Base-by-base conservation (phyloP, 1,284 basidiomycete species). In the Malassezia nana region DNA sequence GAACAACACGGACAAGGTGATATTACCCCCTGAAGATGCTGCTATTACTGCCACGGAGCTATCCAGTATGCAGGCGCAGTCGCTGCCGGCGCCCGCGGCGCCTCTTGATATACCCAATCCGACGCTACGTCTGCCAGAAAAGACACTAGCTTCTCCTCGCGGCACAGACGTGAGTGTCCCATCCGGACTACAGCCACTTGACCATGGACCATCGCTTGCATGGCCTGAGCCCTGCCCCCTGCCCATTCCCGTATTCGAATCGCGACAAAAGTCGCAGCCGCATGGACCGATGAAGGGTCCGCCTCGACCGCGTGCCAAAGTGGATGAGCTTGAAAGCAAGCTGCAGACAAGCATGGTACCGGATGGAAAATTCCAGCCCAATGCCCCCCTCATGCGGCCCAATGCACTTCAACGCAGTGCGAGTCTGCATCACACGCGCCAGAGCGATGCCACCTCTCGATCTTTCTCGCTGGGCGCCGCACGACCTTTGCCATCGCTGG, bases 161-260 rank as follows among this genome's bases (percentile, higher is more conserved):
- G 62, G 58, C 52, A 66, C 32, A 52, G 62, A 46, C 50, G 24
- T 46, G 18, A 59, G 48, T 1, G 40, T 60, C 5, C 38, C 51
- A 24, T 50, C 51, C 4, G 35, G 3, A 15, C 18, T 38, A 3
- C 35, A 57, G 18, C 42, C 51, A n/a, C 46, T 52, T 15, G 57
- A 44, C 4, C 35, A 18, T 38, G 18, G 8, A n/a, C 35, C 18
- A 12, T 38, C 35, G 18, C 20, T 38, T 20, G 35, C 35, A 20
- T 53, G 56, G 10, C 51, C 55, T 2, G 43, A 59, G 15, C 31
- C 50, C 6, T 46, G 59, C 8, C 44, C 58, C 2, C 26, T 26
- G 16, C 60, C 68, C 1, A 72, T 67, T 6, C 70, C 70, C n/a
- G 66, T 73, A 3, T 73, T 73, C 18, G 70, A 73, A 10, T 73